These are phyloP conservation scores for Xylariaceae sp. DNA, from an alignment of 2,329 filamentous ascomycete species.

Conservation along the genomic window DNA sequence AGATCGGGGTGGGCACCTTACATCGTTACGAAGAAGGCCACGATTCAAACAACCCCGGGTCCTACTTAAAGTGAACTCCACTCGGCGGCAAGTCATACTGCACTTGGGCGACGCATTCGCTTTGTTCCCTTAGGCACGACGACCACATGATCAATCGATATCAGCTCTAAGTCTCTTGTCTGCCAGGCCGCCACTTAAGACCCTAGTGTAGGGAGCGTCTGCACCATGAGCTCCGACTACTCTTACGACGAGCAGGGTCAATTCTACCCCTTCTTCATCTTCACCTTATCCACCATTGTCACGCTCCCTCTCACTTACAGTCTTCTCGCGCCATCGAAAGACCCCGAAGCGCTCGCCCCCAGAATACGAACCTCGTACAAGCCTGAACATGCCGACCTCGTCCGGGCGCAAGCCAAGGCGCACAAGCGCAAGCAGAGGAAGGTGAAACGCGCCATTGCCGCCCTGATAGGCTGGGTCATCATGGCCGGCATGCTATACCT, in stretches of 20 bases:
- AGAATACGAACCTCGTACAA: slow-evolving; percentile 78
- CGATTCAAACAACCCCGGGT: slow-evolving; percentile 24
- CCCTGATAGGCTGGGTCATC: slow-evolving; percentile 69
- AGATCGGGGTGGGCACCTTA: slow-evolving; percentile 16
- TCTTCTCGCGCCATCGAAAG: slow-evolving; percentile 70
- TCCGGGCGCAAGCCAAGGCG: slow-evolving; percentile 74
- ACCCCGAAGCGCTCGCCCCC: slow-evolving; percentile 74
- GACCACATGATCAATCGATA: slow-evolving; percentile 11
- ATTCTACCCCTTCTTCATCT: slow-evolving; percentile 98
- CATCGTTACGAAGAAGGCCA: slow-evolving; percentile 24
- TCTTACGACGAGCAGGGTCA: slow-evolving; percentile 97
- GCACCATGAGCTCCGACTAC: slow-evolving; percentile 86
- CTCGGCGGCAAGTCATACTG: slow-evolving; percentile 3
- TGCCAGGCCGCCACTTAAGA: slow-evolving; percentile 17
- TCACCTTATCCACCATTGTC: slow-evolving; percentile 81
- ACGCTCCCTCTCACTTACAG: slow-evolving; percentile 88
- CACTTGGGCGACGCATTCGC: slow-evolving; percentile 9
- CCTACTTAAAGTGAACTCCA: slow-evolving; percentile 1
- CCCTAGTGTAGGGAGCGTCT: slow-evolving; percentile 28
- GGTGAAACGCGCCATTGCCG: slow-evolving; percentile 75
- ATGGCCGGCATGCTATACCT: slow-evolving; percentile 92
- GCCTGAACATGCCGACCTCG: slow-evolving; percentile 75
- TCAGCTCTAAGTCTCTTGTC: slow-evolving; percentile 2
- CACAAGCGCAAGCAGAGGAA: slow-evolving; percentile 87
- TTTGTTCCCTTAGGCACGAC: slow-evolving; percentile 4